phyloP scores from a whole-genome alignment of 2,329 filamentous ascomycete species.

The Cercospora canescens region DNA sequence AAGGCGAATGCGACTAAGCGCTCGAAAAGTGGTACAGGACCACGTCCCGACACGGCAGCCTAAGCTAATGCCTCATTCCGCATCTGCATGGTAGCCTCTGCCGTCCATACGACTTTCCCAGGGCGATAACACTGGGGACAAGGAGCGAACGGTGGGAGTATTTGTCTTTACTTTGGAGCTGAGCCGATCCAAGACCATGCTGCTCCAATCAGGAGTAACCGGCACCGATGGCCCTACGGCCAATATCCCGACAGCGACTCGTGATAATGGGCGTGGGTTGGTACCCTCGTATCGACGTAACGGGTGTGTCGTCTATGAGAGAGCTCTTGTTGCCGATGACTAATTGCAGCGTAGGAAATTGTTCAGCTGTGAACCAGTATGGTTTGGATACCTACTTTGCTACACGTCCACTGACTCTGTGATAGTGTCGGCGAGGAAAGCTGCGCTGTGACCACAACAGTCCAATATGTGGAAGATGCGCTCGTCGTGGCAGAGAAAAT shows the following conservation, averaged over 20 bases:
- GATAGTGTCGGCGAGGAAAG: slow-evolving; percentile 36
- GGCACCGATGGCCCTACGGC: not conserved
- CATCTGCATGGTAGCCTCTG: not conserved
- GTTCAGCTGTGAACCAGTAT: slow-evolving; percentile 37
- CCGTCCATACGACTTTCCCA: not conserved
- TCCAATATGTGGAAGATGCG: slow-evolving; percentile 37
- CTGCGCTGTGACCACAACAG: slow-evolving; percentile 37
- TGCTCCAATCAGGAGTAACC: not conserved
- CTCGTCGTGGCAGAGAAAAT: slow-evolving; percentile 26
- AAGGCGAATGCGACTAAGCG: not conserved
- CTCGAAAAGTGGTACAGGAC: not conserved
- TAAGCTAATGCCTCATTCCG: not conserved
- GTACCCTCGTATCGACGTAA: slow-evolving; percentile 33
- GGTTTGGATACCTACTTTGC: slow-evolving; percentile 4
- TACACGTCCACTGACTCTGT: not conserved
- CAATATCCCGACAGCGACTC: not conserved
- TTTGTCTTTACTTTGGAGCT: not conserved
- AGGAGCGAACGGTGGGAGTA: not conserved
- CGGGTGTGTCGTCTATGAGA: slow-evolving; percentile 16
- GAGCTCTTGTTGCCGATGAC: not conserved
- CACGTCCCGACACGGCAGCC: not conserved
- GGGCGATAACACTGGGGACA: not conserved
- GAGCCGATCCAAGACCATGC: not conserved
- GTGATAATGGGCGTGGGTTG: slow-evolving; percentile 7
- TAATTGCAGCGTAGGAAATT: slow-evolving; percentile 25